A percentile compares a stretch with the other conserved stretches of the same genome.
These are phyloP conservation scores for Sarocladiaceae sp. DNA, from an alignment of 2,329 filamentous ascomycete genomes.

Conservation along the genomic window DNA sequence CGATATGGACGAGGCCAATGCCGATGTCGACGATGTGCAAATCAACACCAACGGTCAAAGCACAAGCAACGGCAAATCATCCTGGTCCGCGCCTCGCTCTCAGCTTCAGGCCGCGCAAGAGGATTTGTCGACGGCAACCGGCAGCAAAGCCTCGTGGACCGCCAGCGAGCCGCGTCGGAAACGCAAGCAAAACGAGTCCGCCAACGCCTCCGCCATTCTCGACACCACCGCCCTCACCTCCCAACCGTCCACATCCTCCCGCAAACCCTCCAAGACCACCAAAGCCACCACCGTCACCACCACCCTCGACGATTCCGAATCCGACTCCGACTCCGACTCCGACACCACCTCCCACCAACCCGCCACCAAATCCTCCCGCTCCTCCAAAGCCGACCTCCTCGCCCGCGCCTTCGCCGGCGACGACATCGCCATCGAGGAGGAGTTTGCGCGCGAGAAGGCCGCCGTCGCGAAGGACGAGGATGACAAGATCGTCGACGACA, in stretches of 20 bases:
- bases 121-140: constrained; percentile 25
- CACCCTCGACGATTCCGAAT: constrained; percentile 6
- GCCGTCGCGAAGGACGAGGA: constrained; percentile 68
- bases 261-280: constrained; percentile 21
- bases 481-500: constrained; percentile 73
- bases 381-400: constrained; percentile 55
- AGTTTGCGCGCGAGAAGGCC: constrained; percentile 77
- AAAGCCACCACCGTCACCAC: constrained; percentile 15
- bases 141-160: constrained; percentile 17
- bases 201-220: constrained; percentile 13
- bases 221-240: constrained; percentile 19
- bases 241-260: constrained; percentile 20
- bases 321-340: constrained; percentile 22
- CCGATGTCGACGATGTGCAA: constrained; percentile 20
- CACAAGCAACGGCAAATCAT: constrained; percentile 13
- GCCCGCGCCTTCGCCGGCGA: constrained; percentile 83
- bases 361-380: neutral
- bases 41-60: constrained; percentile 20
- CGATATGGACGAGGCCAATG: constrained; percentile 18
- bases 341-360: constrained; percentile 21
- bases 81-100: constrained; percentile 5
- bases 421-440: constrained; percentile 59
- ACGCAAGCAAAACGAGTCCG: constrained; percentile 10
- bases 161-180: constrained; percentile 16
- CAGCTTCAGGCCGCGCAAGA: constrained; percentile 13